A percentile compares a stretch with the other conserved stretches of the same genome.
phyloP scores from a whole-genome alignment of 257 asterid genomes.

The Scutellaria minor region DNA sequence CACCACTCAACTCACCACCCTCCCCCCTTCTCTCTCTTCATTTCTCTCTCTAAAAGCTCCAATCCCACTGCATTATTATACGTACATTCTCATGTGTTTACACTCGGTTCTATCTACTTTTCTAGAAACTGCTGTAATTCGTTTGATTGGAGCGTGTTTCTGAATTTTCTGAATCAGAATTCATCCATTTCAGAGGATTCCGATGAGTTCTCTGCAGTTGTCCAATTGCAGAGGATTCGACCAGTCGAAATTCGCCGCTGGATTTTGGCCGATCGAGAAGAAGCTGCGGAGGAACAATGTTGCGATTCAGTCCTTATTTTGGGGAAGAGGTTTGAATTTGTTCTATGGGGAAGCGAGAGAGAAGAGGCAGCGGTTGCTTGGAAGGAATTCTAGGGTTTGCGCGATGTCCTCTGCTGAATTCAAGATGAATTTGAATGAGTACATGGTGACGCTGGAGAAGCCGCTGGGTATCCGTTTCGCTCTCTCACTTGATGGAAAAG shows the following conservation, averaged over 20 bases:
- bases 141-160: constrained; percentile 7
- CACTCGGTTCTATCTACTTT: not conserved
- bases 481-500: constrained; percentile 75
- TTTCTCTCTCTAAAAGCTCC: constrained; percentile 31
- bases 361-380: constrained; percentile 31
- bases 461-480: constrained; percentile 96
- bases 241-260: constrained; percentile 33
- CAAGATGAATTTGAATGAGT: constrained; percentile 85
- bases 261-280: constrained; percentile 30
- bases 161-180: constrained; percentile 10
- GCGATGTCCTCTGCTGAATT: constrained; percentile 52
- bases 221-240: constrained; percentile 54
- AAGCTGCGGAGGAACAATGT: constrained; percentile 26
- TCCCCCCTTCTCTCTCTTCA: constrained; percentile 23
- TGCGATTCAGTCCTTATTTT: constrained; percentile 44
- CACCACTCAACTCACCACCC: constrained; percentile 28
- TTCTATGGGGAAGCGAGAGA: constrained; percentile 33
- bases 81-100: not conserved
- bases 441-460: constrained; percentile 83
- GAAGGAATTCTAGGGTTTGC: constrained; percentile 39
- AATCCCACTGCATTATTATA: constrained; percentile 40
- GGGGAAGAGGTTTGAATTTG: constrained; percentile 51
- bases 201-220: constrained; percentile 61
- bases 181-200: constrained; percentile 1
- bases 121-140: constrained; percentile 1